Conservation (phyloP, 306 rosid genomes). For the Vigna nakashimae region DNA sequence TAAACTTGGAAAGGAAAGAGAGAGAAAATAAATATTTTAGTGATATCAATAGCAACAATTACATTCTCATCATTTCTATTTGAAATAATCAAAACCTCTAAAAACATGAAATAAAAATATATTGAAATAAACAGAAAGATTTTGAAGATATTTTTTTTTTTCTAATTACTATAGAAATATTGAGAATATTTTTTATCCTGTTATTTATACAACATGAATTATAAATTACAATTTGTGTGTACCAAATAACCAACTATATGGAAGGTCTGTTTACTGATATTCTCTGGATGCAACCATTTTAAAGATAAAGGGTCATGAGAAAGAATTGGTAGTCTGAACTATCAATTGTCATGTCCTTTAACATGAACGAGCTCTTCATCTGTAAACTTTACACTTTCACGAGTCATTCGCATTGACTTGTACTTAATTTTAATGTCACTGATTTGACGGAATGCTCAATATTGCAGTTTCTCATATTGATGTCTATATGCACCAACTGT, state of each 20-base stretch:
- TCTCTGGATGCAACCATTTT: background rate
- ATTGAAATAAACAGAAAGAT: too few relatives aligned
- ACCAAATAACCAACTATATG: conserved; percentile 5
- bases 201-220: background rate
- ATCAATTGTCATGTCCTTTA: background rate
- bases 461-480: conserved; percentile 78
- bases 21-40: too few relatives aligned
- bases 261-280: conserved; percentile 7
- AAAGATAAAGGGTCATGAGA: background rate
- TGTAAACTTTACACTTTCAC: background rate
- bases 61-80: too few relatives aligned
- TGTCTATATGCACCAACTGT: conserved; percentile 95
- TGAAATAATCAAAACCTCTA: too few relatives aligned
- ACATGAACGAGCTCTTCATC: background rate
- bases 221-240: background rate
- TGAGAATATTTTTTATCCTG: too few relatives aligned
- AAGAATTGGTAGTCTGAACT: background rate
- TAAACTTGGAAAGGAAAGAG: too few relatives aligned
- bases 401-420: background rate
- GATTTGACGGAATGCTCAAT: conserved; percentile 33
- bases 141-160: too few relatives aligned
- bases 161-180: too few relatives aligned
- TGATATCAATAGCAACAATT: too few relatives aligned
- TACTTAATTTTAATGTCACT: conserved; percentile 33
- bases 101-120: too few relatives aligned